A percentile compares a stretch with the other conserved stretches of the same genome.
These are phyloP conservation scores for Colletotrichum lentis DNA, from an alignment of 2,329 filamentous ascomycete genomes.

Conservation along the genomic window DNA sequence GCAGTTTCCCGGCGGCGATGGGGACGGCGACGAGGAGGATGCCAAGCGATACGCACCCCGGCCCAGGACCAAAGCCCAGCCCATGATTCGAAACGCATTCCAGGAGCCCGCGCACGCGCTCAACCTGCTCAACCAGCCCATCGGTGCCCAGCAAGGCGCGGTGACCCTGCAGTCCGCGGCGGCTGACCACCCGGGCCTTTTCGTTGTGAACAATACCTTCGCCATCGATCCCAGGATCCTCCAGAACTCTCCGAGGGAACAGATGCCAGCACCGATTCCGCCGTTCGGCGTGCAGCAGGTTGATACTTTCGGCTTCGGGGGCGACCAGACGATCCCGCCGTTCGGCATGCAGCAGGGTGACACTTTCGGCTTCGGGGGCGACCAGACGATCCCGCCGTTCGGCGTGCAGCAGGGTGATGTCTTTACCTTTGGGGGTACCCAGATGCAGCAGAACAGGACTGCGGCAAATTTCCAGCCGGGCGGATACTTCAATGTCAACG, in stretches of 20 bases:
- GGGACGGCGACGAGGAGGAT: background rate
- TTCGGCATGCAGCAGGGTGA: background rate
- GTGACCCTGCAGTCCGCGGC: background rate
- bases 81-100: background rate
- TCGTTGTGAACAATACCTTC: too few species aligned
- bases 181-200: background rate
- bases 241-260: background rate
- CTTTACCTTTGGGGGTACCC: background rate
- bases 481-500: background rate
- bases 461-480: background rate
- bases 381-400: background rate
- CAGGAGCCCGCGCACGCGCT: background rate
- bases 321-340: background rate
- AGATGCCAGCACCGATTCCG: background rate
- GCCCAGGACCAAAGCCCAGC: background rate
- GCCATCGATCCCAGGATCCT: background rate
- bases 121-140: background rate
- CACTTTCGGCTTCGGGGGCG: background rate
- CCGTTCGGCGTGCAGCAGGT: background rate
- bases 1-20: background rate
- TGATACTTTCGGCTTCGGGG: background rate
- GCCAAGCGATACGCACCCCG: conserved; percentile 2
- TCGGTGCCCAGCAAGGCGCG: background rate
- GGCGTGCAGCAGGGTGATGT: background rate
- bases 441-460: background rate